phyloP scores from a whole-genome alignment of 805 yeast species.

The Tetrapisispora fleetii region DNA sequence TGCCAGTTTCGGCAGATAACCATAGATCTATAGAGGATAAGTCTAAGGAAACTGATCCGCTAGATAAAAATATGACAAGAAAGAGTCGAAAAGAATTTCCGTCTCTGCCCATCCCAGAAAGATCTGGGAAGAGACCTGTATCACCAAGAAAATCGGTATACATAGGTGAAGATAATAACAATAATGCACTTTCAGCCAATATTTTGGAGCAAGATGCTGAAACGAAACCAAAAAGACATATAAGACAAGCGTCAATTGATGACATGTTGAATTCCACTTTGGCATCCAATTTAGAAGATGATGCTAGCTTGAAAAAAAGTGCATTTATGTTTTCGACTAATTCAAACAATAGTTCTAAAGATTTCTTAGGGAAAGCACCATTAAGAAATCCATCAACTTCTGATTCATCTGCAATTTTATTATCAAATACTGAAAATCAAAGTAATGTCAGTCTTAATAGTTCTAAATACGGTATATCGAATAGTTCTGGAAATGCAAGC shows the following conservation, averaged over 20 bases:
- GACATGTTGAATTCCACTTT: conserved; percentile 17
- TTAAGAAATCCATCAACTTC: conserved; percentile 9
- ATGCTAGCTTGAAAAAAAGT: conserved; percentile 1
- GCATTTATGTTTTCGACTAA: neutral
- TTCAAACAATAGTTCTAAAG: neutral
- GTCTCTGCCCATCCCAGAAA: conserved; percentile 10
- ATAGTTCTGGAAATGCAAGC: neutral
- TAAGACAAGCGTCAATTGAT: conserved; percentile 13
- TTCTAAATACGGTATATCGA: neutral
- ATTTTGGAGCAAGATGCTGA: neutral
- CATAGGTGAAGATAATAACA: neutral
- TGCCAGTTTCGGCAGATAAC: conserved; percentile 9
- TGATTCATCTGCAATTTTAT: neutral
- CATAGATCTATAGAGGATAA: neutral
- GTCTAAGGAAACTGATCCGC: no score
- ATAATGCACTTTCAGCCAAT: no score
- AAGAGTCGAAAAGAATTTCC: neutral
- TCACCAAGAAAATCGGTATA: conserved; percentile 3
- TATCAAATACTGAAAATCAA: neutral
- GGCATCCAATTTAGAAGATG: conserved; percentile 3
- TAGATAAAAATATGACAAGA: neutral
- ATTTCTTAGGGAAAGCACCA: conserved; percentile 18
- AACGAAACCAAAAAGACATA: conserved; percentile 2
- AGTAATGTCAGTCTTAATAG: neutral
- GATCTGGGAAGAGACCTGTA: conserved; percentile 13